phyloP scores from a whole-genome alignment of 2,329 filamentous ascomycete genomes.

The Aspergillus arachidicola region DNA sequence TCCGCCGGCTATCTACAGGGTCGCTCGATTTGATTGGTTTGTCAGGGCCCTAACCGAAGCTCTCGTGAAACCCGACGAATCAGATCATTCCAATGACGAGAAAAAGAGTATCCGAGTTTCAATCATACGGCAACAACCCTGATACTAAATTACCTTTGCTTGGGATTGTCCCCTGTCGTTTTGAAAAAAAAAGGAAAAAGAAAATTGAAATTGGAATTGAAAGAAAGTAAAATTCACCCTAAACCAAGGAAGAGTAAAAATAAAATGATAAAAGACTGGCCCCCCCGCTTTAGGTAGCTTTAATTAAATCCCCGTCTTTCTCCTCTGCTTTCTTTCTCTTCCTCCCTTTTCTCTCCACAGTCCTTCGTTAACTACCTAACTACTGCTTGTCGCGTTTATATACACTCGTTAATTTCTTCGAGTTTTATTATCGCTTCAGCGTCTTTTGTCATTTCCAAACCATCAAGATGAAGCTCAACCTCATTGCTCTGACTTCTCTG shows the following conservation, averaged over 20 bases:
- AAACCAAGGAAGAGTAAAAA: not conserved
- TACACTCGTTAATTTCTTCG: constrained; percentile 10
- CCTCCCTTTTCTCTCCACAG: constrained; percentile 8
- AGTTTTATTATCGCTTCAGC: constrained; percentile 4
- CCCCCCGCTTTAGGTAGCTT: constrained; percentile 14
- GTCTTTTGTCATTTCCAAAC: constrained; percentile 19
- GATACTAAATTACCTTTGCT: not conserved
- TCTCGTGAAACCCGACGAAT: constrained; percentile 26
- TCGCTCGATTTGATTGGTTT: not conserved
- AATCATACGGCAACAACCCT: constrained; percentile 9
- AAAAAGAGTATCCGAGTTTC: constrained; percentile 1
- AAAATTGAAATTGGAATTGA: not conserved
- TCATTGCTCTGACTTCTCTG: constrained; percentile 49
- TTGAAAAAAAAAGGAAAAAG: not conserved
- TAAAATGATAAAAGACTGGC: not conserved
- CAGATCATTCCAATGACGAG: constrained; percentile 13
- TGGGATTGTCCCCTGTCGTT: too few species aligned
- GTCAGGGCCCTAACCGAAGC: constrained; percentile 12
- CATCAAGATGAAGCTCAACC: constrained; percentile 45
- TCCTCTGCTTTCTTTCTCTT: constrained; percentile 15
- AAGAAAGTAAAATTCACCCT: constrained; percentile 1
- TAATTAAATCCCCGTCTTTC: constrained; percentile 13
- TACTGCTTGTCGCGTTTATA: constrained; percentile 12
- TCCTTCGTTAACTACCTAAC: constrained; percentile 13
- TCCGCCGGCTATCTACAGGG: not conserved